Evolutionary conservation across 768 basidiomycete species (phyloP).

Genomic region (Suillus lakei): DNA sequence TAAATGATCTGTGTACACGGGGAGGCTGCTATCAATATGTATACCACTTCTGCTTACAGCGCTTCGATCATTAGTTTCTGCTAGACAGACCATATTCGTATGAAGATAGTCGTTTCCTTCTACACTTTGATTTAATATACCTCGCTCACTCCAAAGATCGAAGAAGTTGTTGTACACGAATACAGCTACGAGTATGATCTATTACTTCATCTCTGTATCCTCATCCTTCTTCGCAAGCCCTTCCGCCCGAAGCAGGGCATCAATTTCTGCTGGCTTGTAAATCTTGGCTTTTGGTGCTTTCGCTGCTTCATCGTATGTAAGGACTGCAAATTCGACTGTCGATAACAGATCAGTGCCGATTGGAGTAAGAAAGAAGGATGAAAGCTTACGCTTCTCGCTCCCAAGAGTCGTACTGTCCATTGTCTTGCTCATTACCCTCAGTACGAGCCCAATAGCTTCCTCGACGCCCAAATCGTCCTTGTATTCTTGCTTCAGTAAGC

Average conservation of each 20-base stretch:
- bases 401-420: constrained; percentile 98
- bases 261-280: constrained; percentile 87
- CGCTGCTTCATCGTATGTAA: constrained; percentile 80
- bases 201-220: constrained; percentile 76
- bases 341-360: constrained; percentile 5
- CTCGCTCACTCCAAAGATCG: background rate
- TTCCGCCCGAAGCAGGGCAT: constrained; percentile 76
- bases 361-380: background rate
- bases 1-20: constrained; percentile 38
- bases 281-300: constrained; percentile 90
- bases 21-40: background rate
- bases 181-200: constrained; percentile 15
- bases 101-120: background rate
- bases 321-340: constrained; percentile 93
- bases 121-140: background rate
- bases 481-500: constrained; percentile 96
- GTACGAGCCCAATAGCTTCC: constrained; percentile 89
- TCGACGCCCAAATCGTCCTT: constrained; percentile 92
- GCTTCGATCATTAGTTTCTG: background rate
- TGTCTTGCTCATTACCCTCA: constrained; percentile 98
- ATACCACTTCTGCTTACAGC: background rate
- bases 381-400: constrained; percentile 87
- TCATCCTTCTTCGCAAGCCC: constrained; percentile 89
- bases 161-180: constrained; percentile 6
- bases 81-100: background rate